These are phyloP conservation scores for Pisolithus marmoratus DNA, from an alignment of 768 basidiomycete genomes.

Conservation along the genomic window DNA sequence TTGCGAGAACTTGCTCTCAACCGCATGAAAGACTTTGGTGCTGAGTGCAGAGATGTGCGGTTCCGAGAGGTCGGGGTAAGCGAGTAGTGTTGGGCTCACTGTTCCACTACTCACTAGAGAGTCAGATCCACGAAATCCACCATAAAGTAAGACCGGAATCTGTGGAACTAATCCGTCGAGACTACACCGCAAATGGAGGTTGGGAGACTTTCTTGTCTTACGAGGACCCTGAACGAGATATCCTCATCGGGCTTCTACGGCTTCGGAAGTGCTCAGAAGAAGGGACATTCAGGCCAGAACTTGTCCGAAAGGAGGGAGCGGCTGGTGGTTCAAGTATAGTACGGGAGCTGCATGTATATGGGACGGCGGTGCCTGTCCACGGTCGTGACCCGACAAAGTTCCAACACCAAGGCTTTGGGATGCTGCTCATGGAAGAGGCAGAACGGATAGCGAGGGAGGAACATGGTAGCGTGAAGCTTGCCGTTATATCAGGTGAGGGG, in stretches of 20 bases:
- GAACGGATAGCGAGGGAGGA: conserved; percentile 97
- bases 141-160: conserved; percentile 95
- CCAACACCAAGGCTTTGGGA: conserved; percentile 96
- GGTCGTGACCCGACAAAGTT: conserved; percentile 97
- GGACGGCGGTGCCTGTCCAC: conserved; percentile 96
- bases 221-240: conserved; percentile 96
- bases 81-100: conserved; percentile 8
- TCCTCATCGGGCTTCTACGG: conserved; percentile 88
- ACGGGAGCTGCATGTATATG: conserved; percentile 94
- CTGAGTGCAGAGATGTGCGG: conserved; percentile 93
- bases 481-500: conserved; percentile 89
- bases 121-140: conserved; percentile 95
- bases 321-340: conserved; percentile 90
- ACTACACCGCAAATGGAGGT: conserved; percentile 95
- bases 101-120: conserved; percentile 2
- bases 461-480: conserved; percentile 91
- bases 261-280: conserved; percentile 95
- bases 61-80: conserved; percentile 96
- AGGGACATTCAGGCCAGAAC: conserved; percentile 92
- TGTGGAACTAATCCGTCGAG: conserved; percentile 90
- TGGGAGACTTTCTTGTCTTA: conserved; percentile 99
- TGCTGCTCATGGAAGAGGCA: conserved; percentile 97
- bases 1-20: conserved; percentile 92
- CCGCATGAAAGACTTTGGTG: conserved; percentile 98
- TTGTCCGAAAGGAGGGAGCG: conserved; percentile 60